A percentile compares a stretch with the other conserved stretches of the same genome.
Conservation (phyloP, 1,139 yeast genomes). For the Kodamaea derodonti region DNA sequence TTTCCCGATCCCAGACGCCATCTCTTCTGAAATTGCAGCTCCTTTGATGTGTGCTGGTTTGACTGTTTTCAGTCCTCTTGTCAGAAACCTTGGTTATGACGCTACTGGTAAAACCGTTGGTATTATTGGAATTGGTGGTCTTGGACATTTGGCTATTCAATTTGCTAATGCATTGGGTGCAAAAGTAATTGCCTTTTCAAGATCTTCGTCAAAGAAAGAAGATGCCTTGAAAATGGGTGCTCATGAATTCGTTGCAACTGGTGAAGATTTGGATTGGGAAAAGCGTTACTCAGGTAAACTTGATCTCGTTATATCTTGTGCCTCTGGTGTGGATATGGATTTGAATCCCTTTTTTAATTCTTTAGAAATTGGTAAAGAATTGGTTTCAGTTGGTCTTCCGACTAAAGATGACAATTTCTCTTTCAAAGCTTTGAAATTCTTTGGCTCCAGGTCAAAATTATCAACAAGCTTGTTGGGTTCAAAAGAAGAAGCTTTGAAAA, state of each 20-base stretch:
- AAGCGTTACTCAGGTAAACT: slow-evolving; percentile 28
- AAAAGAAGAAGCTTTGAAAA: slow-evolving; percentile 51
- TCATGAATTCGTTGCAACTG: slow-evolving; percentile 36
- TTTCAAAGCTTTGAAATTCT: slow-evolving; percentile 26
- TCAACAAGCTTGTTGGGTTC: slow-evolving; percentile 40
- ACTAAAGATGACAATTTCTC: slow-evolving; percentile 23
- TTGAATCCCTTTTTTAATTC: slow-evolving; percentile 28
- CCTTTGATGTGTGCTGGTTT: slow-evolving; percentile 69
- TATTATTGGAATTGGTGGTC: slow-evolving; percentile 45
- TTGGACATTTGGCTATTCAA: slow-evolving; percentile 42
- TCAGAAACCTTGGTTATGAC: slow-evolving; percentile 27
- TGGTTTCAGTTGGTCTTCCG: slow-evolving; percentile 56
- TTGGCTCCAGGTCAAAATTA: slow-evolving; percentile 27
- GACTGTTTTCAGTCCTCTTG: slow-evolving; percentile 57
- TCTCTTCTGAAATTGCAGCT: slow-evolving; percentile 48
- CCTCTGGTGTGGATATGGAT: slow-evolving; percentile 34
- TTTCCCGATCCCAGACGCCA: slow-evolving; percentile 52
- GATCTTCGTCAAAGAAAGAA: slow-evolving; percentile 32
- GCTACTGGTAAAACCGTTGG: slow-evolving; percentile 43
- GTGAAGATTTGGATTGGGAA: slow-evolving; percentile 33
- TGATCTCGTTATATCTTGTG: slow-evolving; percentile 49
- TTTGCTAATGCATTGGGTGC: slow-evolving; percentile 43
- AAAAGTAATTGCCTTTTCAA: slow-evolving; percentile 37
- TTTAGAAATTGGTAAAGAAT: slow-evolving; percentile 42
- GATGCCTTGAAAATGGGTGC: slow-evolving; percentile 39